These are phyloP conservation scores for Amoeboaphelidium protococcarum DNA, from an alignment of 371 early-diverging fungal genomes.

Conservation along the genomic window DNA sequence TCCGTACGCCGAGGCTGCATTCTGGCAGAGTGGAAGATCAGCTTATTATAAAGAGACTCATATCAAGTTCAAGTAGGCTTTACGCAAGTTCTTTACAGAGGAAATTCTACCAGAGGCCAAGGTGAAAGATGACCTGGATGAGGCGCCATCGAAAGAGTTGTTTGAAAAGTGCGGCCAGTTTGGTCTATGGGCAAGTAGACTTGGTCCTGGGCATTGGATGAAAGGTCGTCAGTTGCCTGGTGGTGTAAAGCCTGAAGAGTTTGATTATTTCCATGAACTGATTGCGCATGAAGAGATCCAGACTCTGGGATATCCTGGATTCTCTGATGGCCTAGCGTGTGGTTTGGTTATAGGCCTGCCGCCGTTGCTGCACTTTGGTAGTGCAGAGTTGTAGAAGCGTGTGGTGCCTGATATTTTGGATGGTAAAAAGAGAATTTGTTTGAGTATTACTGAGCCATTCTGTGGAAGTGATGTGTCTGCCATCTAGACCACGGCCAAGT, in stretches of 20 bases:
- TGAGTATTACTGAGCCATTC: constrained; percentile 1
- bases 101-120: constrained; percentile 18
- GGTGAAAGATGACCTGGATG: constrained; percentile 15
- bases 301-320: constrained; percentile 11
- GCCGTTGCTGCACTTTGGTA: constrained; percentile 10
- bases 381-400: not conserved
- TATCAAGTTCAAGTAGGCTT: constrained; percentile 18
- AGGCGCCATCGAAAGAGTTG: constrained; percentile 17
- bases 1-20: constrained; percentile 28
- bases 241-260: constrained; percentile 18
- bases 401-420: not conserved
- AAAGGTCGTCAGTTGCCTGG: constrained; percentile 13
- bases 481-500: constrained; percentile 10
- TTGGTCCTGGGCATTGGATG: constrained; percentile 21
- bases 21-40: constrained; percentile 23
- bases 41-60: constrained; percentile 25
- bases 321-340: constrained; percentile 14
- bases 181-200: constrained; percentile 14
- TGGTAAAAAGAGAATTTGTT: constrained; percentile 2
- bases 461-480: constrained; percentile 16
- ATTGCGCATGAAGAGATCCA: constrained; percentile 18
- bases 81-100: constrained; percentile 22
- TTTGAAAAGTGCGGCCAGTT: constrained; percentile 19
- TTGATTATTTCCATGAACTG: constrained; percentile 21
- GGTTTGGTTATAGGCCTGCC: constrained; percentile 26